A percentile compares a stretch with the other conserved stretches of the same genome.
These are phyloP conservation scores for Eugenia klotzschiana DNA, from an alignment of 441 rosid genomes.

Conservation along the genomic window DNA sequence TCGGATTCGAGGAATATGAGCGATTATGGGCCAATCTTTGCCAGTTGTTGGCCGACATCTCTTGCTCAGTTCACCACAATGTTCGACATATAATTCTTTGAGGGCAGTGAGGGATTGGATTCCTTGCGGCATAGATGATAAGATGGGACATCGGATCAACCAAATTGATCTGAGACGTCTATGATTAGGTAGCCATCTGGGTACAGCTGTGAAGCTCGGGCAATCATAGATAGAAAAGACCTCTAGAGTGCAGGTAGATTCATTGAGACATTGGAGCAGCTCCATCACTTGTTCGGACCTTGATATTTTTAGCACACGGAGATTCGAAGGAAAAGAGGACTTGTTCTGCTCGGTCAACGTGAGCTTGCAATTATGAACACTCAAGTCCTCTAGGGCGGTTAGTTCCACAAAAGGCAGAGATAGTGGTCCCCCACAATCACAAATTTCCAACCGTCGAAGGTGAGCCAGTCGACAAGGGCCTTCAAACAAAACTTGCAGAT, in stretches of 20 bases:
- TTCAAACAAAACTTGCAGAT: not conserved
- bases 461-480: no score
- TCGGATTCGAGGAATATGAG: not conserved
- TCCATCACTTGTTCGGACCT: not conserved
- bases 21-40: not conserved
- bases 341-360: not conserved
- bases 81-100: accelerated
- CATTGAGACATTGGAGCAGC: not conserved
- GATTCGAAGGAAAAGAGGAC: not conserved
- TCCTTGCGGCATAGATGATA: not conserved
- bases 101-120: not conserved
- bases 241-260: not conserved
- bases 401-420: not conserved
- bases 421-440: accelerated
- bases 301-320: accelerated
- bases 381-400: accelerated
- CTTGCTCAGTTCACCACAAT: not conserved
- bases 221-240: accelerated
- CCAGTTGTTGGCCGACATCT: not conserved
- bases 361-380: accelerated
- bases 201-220: accelerated
- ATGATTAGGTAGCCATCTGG: not conserved
- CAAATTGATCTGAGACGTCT: accelerated
- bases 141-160: accelerated
- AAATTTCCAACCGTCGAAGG: accelerated